Evolutionary conservation across 306 rosid genomes (phyloP).

Genomic region (Inga leiocalycina): DNA sequence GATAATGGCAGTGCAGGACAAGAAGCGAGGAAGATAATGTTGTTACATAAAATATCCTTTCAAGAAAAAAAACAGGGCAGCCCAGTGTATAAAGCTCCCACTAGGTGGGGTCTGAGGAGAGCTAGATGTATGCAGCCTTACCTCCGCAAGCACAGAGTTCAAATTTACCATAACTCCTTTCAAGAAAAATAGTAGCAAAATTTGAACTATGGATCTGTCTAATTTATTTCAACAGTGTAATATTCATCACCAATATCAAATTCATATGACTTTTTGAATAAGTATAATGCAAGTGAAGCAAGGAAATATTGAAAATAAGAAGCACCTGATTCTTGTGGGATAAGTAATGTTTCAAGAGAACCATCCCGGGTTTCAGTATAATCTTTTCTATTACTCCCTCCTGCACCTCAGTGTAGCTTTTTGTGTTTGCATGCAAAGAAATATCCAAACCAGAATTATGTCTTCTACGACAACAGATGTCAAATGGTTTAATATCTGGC

Average conservation of each 20-base stretch:
- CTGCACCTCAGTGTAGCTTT: constrained; percentile 16
- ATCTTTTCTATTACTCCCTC: background rate
- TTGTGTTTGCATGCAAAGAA: background rate
- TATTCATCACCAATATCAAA: background rate
- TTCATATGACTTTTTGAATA: background rate
- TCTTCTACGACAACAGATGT: constrained; percentile 44
- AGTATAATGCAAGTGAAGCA: background rate
- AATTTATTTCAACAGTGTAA: background rate
- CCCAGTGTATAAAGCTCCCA: too few species aligned
- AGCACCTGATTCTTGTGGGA: constrained; percentile 52
- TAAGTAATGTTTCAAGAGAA: constrained; percentile 54
- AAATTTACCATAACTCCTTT: background rate
- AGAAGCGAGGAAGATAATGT: background rate
- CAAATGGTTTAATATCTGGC: constrained; percentile 33
- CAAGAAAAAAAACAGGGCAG: background rate
- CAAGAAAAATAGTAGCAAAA: background rate
- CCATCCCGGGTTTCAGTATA: constrained; percentile 67
- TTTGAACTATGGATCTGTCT: background rate
- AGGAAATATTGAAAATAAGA: background rate
- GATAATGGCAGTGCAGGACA: background rate
- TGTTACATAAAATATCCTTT: background rate
- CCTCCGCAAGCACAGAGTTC: too few species aligned
- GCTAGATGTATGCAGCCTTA: too few species aligned
- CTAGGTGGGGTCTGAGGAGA: too few species aligned
- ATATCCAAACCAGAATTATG: background rate